These are phyloP conservation scores for Chrysanthemum seticuspe DNA, from an alignment of 129 eudicot species.

Conservation along the genomic window DNA sequence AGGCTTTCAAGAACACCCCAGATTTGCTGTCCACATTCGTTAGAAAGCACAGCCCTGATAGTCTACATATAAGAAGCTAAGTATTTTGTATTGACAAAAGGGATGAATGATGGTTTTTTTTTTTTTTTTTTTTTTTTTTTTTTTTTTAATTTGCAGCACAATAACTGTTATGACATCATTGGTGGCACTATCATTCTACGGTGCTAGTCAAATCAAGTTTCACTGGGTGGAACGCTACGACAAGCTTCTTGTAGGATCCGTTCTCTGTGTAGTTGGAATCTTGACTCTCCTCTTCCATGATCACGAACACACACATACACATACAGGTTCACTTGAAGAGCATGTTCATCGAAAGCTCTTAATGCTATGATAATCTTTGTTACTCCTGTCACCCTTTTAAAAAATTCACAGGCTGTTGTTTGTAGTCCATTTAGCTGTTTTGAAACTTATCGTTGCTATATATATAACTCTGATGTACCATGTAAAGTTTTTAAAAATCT, in stretches of 20 bases:
- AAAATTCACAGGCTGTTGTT: conserved; percentile 21
- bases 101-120: neutral
- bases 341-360: conserved; percentile 60
- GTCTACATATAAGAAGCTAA: neutral
- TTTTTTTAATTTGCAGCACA: conserved; percentile 60
- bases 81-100: neutral
- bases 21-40: neutral
- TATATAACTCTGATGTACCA: conserved; percentile 15
- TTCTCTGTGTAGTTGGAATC: conserved; percentile 84
- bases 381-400: conserved; percentile 4
- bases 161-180: conserved; percentile 95
- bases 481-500: conserved; percentile 24
- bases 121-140: too few relatives aligned
- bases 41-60: neutral
- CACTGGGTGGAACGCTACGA: conserved; percentile 98
- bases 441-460: conserved; percentile 22
- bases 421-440: conserved; percentile 18
- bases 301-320: conserved; percentile 42
- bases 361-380: conserved; percentile 34
- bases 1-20: neutral
- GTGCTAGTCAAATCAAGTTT: conserved; percentile 94
- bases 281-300: conserved; percentile 84
- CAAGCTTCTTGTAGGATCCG: conserved; percentile 98
- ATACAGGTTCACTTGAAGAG: conserved; percentile 26
- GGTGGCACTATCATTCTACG: conserved; percentile 95